A percentile compares a stretch with the other conserved stretches of the same genome.
Evolutionary conservation across 192 early-diverging fungal genomes (phyloP).

Genomic region (Umbelopsis ramanniana): DNA sequence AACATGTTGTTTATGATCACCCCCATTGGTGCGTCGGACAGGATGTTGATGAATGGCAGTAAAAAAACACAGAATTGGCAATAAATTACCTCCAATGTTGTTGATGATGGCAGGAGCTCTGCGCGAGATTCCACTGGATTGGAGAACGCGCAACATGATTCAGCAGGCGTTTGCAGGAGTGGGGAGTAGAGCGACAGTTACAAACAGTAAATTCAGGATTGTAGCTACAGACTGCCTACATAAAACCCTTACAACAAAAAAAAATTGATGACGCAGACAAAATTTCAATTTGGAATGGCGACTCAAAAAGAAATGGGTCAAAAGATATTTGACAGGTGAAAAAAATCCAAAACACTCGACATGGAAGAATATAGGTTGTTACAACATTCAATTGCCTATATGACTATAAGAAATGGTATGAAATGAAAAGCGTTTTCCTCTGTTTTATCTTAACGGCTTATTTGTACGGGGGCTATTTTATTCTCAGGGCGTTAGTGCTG

Average conservation of each 20-base stretch:
- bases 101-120: conserved; percentile 22
- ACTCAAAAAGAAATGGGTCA: no score
- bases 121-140: conserved; percentile 24
- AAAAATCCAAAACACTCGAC: no score
- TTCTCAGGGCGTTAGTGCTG: neutral
- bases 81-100: conserved; percentile 20
- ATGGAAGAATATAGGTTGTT: no score
- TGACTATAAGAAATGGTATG: no score
- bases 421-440: no score
- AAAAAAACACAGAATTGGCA: neutral
- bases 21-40: conserved; percentile 1
- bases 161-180: conserved; percentile 23
- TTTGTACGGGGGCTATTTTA: neutral
- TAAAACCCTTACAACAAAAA: conserved; percentile 21
- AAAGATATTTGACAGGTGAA: neutral
- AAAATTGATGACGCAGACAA: conserved; percentile 22
- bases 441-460: no score
- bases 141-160: conserved; percentile 21
- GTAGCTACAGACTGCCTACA: neutral
- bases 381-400: no score
- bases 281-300: neutral
- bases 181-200: conserved; percentile 22
- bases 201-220: conserved; percentile 15
- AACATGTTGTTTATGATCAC: neutral
- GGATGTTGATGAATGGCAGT: neutral